Conservation (phyloP, 257 asterid species). For the Solanum appendiculatum region DNA sequence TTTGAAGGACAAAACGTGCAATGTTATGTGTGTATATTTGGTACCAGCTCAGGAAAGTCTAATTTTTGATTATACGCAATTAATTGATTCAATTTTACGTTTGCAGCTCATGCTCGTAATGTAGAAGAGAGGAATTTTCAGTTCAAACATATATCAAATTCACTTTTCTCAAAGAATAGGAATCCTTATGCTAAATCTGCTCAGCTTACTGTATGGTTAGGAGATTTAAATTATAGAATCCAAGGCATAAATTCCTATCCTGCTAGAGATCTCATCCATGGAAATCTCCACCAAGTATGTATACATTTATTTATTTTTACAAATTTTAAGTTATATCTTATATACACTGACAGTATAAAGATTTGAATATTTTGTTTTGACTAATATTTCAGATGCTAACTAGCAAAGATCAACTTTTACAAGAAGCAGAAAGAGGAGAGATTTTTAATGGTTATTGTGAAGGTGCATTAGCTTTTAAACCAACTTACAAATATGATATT, state of each 20-base stretch:
- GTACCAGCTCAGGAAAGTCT: not conserved
- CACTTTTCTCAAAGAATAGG: slow-evolving; percentile 38
- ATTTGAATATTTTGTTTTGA: not conserved
- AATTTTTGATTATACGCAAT: not conserved
- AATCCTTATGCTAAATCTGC: slow-evolving; percentile 36
- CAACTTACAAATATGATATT: slow-evolving; percentile 49
- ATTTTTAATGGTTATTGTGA: slow-evolving; percentile 55
- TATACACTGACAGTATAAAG: not conserved
- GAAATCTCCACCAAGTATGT: slow-evolving; percentile 40
- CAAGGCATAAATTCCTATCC: slow-evolving; percentile 46
- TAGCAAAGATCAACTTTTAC: slow-evolving; percentile 49
- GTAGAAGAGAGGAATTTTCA: slow-evolving; percentile 56
- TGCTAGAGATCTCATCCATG: slow-evolving; percentile 40
- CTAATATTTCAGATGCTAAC: slow-evolving; percentile 25
- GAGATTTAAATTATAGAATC: slow-evolving; percentile 64
- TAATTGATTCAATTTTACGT: not conserved
- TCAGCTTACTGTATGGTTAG: slow-evolving; percentile 59
- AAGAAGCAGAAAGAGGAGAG: slow-evolving; percentile 68
- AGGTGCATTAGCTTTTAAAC: slow-evolving; percentile 58
- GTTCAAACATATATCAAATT: slow-evolving; percentile 39
- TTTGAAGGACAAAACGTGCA: not conserved
- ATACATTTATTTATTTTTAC: not conserved
- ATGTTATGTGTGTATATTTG: not conserved
- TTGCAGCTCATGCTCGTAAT: slow-evolving; percentile 55
- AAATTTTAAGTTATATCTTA: not conserved